phyloP scores from a whole-genome alignment of 116 monocot species.

The Posidonia oceanica region DNA sequence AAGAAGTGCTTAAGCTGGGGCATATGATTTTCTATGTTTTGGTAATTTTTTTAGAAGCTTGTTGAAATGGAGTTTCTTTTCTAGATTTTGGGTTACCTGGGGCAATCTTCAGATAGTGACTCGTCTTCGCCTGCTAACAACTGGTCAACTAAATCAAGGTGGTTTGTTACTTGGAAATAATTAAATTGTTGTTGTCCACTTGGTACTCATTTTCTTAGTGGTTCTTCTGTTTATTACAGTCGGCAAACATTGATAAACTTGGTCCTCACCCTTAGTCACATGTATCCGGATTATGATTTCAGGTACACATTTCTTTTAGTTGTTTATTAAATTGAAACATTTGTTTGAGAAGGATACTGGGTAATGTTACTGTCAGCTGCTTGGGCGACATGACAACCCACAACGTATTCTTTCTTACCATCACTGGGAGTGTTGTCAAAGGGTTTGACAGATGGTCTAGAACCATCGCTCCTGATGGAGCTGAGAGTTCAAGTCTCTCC shows the following conservation, averaged over 20 bases:
- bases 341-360: slow-evolving; percentile 36
- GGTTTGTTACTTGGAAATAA: not conserved
- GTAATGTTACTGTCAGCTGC: slow-evolving; percentile 97
- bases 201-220: slow-evolving; percentile 5
- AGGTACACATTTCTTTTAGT: slow-evolving; percentile 36
- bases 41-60: not conserved
- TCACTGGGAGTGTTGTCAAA: slow-evolving; percentile 89
- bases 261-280: slow-evolving; percentile 79
- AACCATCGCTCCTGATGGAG: slow-evolving; percentile 71
- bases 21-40: not conserved
- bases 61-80: not conserved
- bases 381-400: slow-evolving; percentile 79
- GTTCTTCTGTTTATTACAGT: slow-evolving; percentile 34
- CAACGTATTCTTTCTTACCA: slow-evolving; percentile 37
- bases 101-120: slow-evolving; percentile 69
- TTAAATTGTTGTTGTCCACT: not conserved
- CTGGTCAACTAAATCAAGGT: slow-evolving; percentile 71
- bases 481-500: slow-evolving; percentile 99
- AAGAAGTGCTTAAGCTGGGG: not conserved
- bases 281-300: slow-evolving; percentile 99
- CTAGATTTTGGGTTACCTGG: slow-evolving; percentile 81
- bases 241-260: slow-evolving; percentile 89
- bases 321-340: not conserved
- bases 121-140: slow-evolving; percentile 55
- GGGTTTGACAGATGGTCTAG: slow-evolving; percentile 88